A percentile compares a stretch with the other conserved stretches of the same genome.
phyloP scores from a whole-genome alignment of 345 rosid species.

The Murraya paniculata region DNA sequence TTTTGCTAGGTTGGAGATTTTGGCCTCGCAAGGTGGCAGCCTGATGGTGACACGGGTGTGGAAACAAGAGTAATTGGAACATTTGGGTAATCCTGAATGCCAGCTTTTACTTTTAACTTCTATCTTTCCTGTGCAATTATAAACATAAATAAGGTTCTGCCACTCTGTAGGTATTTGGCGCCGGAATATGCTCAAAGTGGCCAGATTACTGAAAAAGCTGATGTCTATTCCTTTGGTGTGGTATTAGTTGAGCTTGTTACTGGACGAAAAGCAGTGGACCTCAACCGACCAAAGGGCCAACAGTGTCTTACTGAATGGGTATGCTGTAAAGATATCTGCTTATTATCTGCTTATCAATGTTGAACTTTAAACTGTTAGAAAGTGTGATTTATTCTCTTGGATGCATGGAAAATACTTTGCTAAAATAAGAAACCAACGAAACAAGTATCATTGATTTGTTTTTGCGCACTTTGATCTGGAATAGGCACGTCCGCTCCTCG shows the following conservation, averaged over 20 bases:
- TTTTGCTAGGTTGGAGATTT: constrained; percentile 88
- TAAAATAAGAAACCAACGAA: not conserved
- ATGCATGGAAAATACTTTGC: not conserved
- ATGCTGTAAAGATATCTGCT: constrained; percentile 21
- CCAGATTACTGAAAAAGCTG: constrained; percentile 96
- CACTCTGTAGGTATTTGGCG: constrained; percentile 82
- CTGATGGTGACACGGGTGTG: constrained; percentile 94
- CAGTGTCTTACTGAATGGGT: constrained; percentile 99
- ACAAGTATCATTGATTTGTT: not conserved
- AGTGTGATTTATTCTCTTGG: not conserved
- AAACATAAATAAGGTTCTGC: constrained; percentile 3
- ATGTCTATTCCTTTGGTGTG: constrained; percentile 96
- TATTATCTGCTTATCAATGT: not conserved
- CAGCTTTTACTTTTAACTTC: constrained; percentile 12
- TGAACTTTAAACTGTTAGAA: not conserved
- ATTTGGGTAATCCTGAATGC: constrained; percentile 63
- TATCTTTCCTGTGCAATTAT: not conserved
- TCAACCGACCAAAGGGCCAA: constrained; percentile 89
- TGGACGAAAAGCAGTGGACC: constrained; percentile 94
- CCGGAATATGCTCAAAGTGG: constrained; percentile 99
- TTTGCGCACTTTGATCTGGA: constrained; percentile 8
- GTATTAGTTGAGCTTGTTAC: constrained; percentile 95
- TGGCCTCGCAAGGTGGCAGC: constrained; percentile 99
- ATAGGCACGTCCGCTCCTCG: constrained; percentile 93
- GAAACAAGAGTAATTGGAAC: constrained; percentile 99